phyloP scores from a whole-genome alignment of 768 basidiomycete species.

The Scleroderma bovista region DNA sequence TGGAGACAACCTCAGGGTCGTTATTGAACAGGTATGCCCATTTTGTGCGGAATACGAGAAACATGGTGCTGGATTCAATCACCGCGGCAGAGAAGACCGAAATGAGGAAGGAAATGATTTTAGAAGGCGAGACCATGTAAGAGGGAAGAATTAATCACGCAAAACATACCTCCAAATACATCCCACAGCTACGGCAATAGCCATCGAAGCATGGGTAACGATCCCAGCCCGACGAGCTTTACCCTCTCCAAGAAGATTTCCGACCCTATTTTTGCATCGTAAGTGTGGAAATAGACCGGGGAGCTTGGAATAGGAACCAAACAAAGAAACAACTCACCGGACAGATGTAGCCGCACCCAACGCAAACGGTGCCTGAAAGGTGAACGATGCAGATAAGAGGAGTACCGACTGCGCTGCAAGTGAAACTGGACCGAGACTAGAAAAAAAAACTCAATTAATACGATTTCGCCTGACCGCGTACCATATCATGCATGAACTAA shows the following conservation, averaged over 20 bases:
- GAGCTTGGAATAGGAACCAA: too few relatives aligned
- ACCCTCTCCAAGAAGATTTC: slow-evolving; percentile 82
- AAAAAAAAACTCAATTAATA: slow-evolving; percentile 1
- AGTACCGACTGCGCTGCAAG: slow-evolving; percentile 90
- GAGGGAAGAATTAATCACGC: too few relatives aligned
- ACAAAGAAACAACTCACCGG: slow-evolving; percentile 41
- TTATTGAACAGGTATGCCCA: slow-evolving; percentile 76
- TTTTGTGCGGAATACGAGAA: slow-evolving; percentile 53
- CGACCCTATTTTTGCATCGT: slow-evolving; percentile 46
- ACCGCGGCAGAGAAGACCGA: too few relatives aligned
- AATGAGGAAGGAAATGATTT: too few relatives aligned
- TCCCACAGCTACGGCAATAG: slow-evolving; percentile 60
- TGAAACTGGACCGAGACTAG: slow-evolving; percentile 67
- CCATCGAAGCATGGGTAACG: slow-evolving; percentile 57
- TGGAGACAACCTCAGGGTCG: slow-evolving; percentile 47
- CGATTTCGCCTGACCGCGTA: too few relatives aligned
- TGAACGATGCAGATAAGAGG: slow-evolving; percentile 64
- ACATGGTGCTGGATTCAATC: slow-evolving; percentile 36
- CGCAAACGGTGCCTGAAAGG: slow-evolving; percentile 81
- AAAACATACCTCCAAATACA: slow-evolving; percentile 52
- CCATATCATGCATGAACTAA: too few relatives aligned
- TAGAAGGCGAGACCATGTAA: too few relatives aligned
- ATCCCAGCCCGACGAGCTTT: slow-evolving; percentile 68
- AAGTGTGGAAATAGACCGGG: too few relatives aligned
- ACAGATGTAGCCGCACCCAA: slow-evolving; percentile 81